Base-by-base conservation (phyloP, 2,329 filamentous ascomycete genomes). In the Arthrocladium fulminans region DNA sequence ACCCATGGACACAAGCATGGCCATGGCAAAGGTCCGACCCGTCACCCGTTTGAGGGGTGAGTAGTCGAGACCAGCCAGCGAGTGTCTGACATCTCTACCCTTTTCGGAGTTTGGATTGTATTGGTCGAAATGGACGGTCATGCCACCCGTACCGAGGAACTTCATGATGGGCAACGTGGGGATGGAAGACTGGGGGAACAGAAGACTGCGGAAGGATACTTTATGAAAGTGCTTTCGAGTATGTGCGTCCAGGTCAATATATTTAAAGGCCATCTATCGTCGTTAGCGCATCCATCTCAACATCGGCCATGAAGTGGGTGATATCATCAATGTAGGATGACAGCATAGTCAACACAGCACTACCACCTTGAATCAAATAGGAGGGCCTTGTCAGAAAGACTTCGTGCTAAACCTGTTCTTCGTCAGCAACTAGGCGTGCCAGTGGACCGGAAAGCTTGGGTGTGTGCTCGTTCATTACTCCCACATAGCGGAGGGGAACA, bases 1-100 rank as follows among this genome's bases (percentile, higher is more conserved):
- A 17, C 68, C 67, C 65, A 70, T 70, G 1, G 67, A 70, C 19
- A 69, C 64, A 6, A 70, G 62, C n/a, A 68, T 53, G 15, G 63
- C 66, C 67, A 71, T 67, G 24, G 62, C 34, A 13, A 66, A 54
- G 9, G 67, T 63, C 15, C 63, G 61, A 48, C 62, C 49, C 12
- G 67, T 71, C 23, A 71, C 47, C 44, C 58, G 49, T 17, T 43
- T 51, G 13, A 59, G 44, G 8, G 60, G 57, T 9, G 56, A 55
- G 46, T 60, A 58, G 43, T 60, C 57, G 32, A 59, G 50, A 27
- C 46, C 46, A 7, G 48, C 50, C 48, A 58, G 30, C 9, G 56
- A 58, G 24, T 54, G 55, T 45, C 54, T 47, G 9, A 50, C 52
- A 34, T 57, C 54, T 17, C 50, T 52, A 22, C 51, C 44, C 15